Conservation (phyloP, 2,329 filamentous ascomycete genomes). For the Monilinia aucupariae region DNA sequence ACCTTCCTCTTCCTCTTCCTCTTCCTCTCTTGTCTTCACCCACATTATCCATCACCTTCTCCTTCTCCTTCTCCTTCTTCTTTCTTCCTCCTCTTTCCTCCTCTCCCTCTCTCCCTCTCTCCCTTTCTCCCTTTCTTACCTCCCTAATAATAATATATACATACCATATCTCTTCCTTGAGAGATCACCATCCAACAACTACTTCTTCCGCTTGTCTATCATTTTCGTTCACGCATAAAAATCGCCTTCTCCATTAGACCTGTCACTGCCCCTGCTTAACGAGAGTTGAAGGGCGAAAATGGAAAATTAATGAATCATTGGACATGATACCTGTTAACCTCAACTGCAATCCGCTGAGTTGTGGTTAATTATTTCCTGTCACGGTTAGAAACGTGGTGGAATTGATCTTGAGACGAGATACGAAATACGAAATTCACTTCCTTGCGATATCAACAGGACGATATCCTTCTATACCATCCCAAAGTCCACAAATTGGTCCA, state of each 20-base stretch:
- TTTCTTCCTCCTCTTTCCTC: no score
- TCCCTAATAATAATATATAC: not conserved
- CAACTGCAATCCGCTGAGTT: conserved; percentile 7
- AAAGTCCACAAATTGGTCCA: not conserved
- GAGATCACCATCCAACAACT: not conserved
- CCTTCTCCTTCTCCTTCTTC: not conserved
- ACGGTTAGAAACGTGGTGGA: not conserved
- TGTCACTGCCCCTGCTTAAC: not conserved
- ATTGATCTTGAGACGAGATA: not conserved
- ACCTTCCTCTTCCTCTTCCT: not conserved
- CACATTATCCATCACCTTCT: not conserved
- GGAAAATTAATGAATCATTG: conserved; percentile 1
- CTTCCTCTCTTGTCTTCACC: conserved; percentile 5
- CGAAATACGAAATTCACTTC: not conserved
- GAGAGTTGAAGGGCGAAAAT: not conserved
- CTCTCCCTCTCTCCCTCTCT: not conserved
- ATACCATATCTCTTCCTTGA: not conserved
- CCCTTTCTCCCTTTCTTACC: not conserved
- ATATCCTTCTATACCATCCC: not conserved
- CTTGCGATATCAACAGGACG: not conserved
- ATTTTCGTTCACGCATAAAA: not conserved
- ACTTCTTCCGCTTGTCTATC: not conserved
- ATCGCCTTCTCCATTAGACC: not conserved
- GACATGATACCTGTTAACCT: conserved; percentile 10
- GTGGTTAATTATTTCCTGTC: conserved; percentile 5